Percentiles rank a stretch among this genome's conserved stretches.
Conservation (phyloP, 768 basidiomycete genomes). For the Amanita phalloides region DNA sequence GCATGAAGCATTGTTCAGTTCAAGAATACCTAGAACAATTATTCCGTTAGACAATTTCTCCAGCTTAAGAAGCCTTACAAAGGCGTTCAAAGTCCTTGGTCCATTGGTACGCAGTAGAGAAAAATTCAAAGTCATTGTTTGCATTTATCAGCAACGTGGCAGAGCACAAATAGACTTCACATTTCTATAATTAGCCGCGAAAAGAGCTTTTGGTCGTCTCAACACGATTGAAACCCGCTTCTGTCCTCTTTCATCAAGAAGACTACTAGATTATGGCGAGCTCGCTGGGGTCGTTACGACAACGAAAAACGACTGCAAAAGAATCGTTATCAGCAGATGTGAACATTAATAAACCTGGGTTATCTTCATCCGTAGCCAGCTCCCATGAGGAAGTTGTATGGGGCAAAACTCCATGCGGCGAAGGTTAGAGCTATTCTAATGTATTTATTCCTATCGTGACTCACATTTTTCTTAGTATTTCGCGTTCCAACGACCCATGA, state of each 20-base stretch:
- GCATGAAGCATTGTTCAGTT: not conserved
- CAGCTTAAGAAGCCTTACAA: not conserved
- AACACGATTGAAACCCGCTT: conserved; percentile 4
- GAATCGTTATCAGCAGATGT: not conserved
- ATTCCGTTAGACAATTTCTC: not conserved
- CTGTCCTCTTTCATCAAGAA: conserved; percentile 8
- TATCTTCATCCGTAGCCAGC: not conserved
- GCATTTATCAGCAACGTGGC: not conserved
- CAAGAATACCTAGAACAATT: not conserved
- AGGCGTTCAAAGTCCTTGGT: too few species aligned
- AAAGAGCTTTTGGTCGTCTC: not conserved
- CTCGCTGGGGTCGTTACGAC: conserved; percentile 21
- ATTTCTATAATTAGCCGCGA: not conserved
- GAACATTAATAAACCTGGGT: conserved; percentile 4
- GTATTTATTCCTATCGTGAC: conserved; percentile 4
- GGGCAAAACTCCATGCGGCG: conserved; percentile 78
- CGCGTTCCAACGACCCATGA: conserved; percentile 88
- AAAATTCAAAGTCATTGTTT: not conserved
- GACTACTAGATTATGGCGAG: conserved; percentile 9
- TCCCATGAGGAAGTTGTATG: conserved; percentile 56
- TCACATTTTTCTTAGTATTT: conserved; percentile 51
- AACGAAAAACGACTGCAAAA: conserved; percentile 15
- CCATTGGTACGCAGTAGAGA: not conserved
- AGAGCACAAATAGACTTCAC: not conserved
- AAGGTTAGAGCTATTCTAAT: conserved; percentile 38